Percentiles rank a stretch among this genome's conserved stretches.
Evolutionary conservation across 1,284 basidiomycete species (phyloP).

Genomic region (Heterobasidion parviporum): DNA sequence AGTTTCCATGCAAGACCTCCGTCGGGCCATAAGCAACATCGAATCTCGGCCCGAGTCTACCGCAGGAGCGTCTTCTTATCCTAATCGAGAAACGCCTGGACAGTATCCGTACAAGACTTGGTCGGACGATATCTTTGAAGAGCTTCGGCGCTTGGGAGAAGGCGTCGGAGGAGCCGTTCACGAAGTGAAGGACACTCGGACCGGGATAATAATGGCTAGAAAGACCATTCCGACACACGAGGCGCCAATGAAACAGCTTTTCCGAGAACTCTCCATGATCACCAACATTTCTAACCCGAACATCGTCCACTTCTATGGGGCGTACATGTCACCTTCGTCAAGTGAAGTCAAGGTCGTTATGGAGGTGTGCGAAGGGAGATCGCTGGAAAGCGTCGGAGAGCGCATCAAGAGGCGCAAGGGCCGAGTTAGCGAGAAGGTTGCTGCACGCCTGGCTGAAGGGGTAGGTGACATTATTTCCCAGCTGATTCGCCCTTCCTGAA

Average conservation of each 20-base stretch:
- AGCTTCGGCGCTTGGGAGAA: constrained; percentile 79
- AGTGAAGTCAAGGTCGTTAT: constrained; percentile 94
- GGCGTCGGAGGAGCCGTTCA: constrained; percentile 94
- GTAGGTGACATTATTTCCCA: constrained; percentile 34
- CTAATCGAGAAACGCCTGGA: background rate
- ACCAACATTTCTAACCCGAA: constrained; percentile 79
- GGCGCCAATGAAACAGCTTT: constrained; percentile 86
- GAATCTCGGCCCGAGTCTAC: constrained; percentile 3
- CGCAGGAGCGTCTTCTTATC: background rate
- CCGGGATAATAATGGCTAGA: constrained; percentile 78
- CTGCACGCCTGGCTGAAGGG: constrained; percentile 86
- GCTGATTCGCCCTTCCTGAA: background rate
- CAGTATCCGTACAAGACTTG: constrained; percentile 27
- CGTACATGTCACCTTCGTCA: constrained; percentile 88
- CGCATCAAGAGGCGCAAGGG: constrained; percentile 76
- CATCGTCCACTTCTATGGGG: constrained; percentile 91
- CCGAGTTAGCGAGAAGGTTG: constrained; percentile 85
- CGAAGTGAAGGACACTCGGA: constrained; percentile 77
- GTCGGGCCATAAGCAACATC: constrained; percentile 23
- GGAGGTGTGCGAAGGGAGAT: constrained; percentile 88
- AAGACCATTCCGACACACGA: constrained; percentile 96
- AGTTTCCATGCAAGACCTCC: constrained; percentile 24
- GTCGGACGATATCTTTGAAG: constrained; percentile 67
- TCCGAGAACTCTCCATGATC: constrained; percentile 89
- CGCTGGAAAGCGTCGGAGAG: constrained; percentile 81